These are phyloP conservation scores for Centaurea solstitialis DNA, from an alignment of 129 eudicot species.

Conservation along the genomic window DNA sequence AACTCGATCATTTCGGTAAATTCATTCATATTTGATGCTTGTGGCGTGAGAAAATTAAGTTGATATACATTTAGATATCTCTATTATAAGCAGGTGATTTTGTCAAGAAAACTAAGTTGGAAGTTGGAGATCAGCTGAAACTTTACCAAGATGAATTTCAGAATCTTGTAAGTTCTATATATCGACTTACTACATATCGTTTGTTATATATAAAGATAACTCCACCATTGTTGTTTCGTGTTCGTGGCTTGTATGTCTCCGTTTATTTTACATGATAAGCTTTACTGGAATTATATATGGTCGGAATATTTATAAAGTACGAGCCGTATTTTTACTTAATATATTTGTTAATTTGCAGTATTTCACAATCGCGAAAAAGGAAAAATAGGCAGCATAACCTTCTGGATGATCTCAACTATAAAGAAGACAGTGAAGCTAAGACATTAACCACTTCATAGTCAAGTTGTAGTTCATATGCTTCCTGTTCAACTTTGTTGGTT, in stretches of 20 bases:
- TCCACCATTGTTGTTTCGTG: background rate
- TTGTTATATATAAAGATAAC: background rate
- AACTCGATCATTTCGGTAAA: background rate
- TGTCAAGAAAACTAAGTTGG: slow-evolving; percentile 1
- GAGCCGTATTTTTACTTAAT: background rate
- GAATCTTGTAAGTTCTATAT: slow-evolving; percentile 22
- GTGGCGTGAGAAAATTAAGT: background rate
- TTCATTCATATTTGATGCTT: background rate
- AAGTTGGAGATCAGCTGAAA: slow-evolving; percentile 22
- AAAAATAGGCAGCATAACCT: background rate
- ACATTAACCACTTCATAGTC: too few relatives aligned
- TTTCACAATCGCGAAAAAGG: slow-evolving; percentile 14
- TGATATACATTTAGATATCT: background rate
- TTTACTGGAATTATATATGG: background rate
- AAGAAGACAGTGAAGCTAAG: background rate
- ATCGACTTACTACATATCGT: background rate
- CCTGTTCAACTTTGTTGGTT: too few relatives aligned
- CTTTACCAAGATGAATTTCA: slow-evolving; percentile 24
- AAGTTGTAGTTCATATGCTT: too few relatives aligned
- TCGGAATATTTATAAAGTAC: background rate
- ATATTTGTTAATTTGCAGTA: slow-evolving; percentile 7
- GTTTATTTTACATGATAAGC: background rate
- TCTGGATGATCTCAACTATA: background rate
- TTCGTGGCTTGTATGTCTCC: background rate
- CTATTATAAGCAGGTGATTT: slow-evolving; percentile 12